Conservation (phyloP, 345 rosid genomes). For the Eutrema heterophyllum region DNA sequence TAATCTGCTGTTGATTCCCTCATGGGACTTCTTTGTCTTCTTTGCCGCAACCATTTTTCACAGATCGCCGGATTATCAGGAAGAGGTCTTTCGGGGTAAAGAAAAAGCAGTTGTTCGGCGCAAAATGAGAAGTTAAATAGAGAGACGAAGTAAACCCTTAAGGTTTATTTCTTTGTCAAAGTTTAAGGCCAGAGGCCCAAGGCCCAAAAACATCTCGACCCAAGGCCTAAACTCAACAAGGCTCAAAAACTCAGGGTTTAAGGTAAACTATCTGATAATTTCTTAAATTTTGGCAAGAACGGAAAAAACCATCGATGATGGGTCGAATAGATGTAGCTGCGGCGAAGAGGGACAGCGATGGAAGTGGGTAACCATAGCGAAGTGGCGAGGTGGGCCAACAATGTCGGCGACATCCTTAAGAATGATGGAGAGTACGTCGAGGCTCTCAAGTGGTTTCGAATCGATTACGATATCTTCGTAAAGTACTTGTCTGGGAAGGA, state of each 20-base stretch:
- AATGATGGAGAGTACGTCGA: constrained; percentile 85
- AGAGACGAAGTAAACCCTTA: constrained; percentile 1
- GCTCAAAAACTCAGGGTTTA: neutral
- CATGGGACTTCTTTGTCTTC: constrained; percentile 74
- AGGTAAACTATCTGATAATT: neutral
- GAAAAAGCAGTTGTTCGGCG: constrained; percentile 1
- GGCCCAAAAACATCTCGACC: neutral
- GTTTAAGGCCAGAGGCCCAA: neutral
- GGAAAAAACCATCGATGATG: constrained; percentile 37
- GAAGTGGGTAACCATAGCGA: constrained; percentile 73
- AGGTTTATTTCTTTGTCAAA: neutral
- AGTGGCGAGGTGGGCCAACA: constrained; percentile 95
- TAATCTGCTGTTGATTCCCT: constrained; percentile 74
- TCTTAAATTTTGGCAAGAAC: constrained; percentile 14
- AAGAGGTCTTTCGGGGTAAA: neutral
- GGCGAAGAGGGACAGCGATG: constrained; percentile 65
- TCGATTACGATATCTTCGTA: constrained; percentile 66
- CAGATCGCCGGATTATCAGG: constrained; percentile 5
- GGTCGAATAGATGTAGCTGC: constrained; percentile 40
- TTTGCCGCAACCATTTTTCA: constrained; percentile 25
- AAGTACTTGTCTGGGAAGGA: constrained; percentile 69
- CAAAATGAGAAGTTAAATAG: constrained; percentile 13
- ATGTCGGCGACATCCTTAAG: constrained; percentile 72
- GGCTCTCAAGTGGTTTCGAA: constrained; percentile 77
- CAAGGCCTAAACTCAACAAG: neutral